Evolutionary conservation across 352 stramenopile species (phyloP).

Genomic region (Globisporangium echinulatum): DNA sequence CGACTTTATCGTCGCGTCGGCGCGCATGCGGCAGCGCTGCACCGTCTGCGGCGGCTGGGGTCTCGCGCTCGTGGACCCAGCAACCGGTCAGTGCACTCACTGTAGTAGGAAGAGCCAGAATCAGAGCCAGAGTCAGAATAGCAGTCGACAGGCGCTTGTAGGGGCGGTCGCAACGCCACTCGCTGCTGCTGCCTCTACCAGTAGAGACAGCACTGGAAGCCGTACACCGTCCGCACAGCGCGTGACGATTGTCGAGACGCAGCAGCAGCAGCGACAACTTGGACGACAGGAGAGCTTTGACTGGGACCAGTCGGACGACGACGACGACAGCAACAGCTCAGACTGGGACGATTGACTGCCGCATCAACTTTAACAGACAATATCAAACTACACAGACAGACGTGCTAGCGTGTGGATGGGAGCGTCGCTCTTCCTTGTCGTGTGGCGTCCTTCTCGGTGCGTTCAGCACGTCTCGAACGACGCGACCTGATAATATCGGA

Average conservation of each 20-base stretch:
- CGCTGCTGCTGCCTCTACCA: background rate
- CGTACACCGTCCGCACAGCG: background rate
- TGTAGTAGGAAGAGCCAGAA: conserved; percentile 19
- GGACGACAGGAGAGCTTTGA: conserved; percentile 3
- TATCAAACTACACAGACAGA: too few species aligned
- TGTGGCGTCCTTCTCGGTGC: too few species aligned
- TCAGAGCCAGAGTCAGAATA: too few species aligned
- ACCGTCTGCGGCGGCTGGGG: conserved; percentile 51
- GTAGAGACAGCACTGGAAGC: background rate
- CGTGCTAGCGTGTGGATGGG: too few species aligned
- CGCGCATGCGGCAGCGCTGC: conserved; percentile 47
- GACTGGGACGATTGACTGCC: conserved; percentile 5
- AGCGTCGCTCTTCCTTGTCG: too few species aligned
- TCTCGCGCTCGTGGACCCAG: conserved; percentile 36
- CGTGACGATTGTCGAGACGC: background rate
- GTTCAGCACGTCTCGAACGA: too few species aligned
- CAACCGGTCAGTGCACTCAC: conserved; percentile 44
- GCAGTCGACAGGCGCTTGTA: background rate
- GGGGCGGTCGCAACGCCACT: conserved; percentile 6
- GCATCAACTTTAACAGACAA: too few species aligned
- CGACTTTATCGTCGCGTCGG: conserved; percentile 65
- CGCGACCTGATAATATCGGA: too few species aligned
- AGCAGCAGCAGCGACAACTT: conserved; percentile 1
- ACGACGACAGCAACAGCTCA: conserved; percentile 9
- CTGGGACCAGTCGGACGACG: conserved; percentile 7